Evolutionary conservation across 352 stramenopile species (phyloP).

Genomic region (Thalassiosira mediterranea): DNA sequence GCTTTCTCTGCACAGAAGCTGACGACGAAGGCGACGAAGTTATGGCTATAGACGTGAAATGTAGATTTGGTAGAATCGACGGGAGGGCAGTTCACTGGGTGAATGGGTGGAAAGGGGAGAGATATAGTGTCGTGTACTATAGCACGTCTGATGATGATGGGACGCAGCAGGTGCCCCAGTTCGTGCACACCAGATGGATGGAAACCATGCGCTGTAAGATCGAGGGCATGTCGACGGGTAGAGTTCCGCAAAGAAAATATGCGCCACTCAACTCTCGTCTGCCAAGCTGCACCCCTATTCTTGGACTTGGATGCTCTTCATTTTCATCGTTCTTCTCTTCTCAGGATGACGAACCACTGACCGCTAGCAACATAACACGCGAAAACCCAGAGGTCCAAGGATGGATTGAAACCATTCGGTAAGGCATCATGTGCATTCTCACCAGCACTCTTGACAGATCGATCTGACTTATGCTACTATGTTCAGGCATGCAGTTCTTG

Average conservation of each 20-base stretch:
- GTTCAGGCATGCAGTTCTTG: constrained; percentile 56
- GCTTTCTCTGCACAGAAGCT: constrained; percentile 11
- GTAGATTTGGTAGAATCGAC: constrained; percentile 26
- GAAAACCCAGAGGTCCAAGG: constrained; percentile 63
- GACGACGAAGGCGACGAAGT: constrained; percentile 10
- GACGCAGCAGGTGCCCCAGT: constrained; percentile 8
- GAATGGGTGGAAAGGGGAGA: constrained; percentile 13
- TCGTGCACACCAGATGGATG: constrained; percentile 7
- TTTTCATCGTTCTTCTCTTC: constrained; percentile 81
- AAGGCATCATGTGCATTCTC: neutral
- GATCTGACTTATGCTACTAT: neutral
- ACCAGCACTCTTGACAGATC: neutral
- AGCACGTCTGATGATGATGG: neutral
- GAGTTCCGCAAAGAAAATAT: constrained; percentile 45
- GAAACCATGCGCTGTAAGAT: constrained; percentile 4
- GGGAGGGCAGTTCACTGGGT: constrained; percentile 30
- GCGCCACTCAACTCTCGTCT: constrained; percentile 20
- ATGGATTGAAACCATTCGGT: constrained; percentile 79
- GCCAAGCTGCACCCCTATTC: constrained; percentile 51
- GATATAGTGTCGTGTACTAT: constrained; percentile 23
- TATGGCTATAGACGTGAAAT: constrained; percentile 6
- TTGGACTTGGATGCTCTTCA: constrained; percentile 78
- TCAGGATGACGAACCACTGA: constrained; percentile 40
- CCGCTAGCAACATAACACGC: constrained; percentile 36
- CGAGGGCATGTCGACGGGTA: neutral